Conservation (phyloP, 306 rosid species). For the Medicago ruthenica region DNA sequence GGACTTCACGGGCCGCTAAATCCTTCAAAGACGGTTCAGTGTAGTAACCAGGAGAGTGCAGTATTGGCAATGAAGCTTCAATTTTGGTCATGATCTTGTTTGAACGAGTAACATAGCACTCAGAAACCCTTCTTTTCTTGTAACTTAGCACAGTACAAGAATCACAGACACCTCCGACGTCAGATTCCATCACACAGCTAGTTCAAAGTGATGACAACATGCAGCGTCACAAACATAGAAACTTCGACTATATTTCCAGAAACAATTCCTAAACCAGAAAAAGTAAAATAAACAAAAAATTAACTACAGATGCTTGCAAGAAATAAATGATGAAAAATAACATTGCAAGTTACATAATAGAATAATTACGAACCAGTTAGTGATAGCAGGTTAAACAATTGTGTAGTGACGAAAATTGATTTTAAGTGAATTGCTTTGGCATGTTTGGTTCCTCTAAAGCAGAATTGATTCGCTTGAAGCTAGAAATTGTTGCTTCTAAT, state of each 20-base stretch:
- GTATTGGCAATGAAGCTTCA: slow-evolving; percentile 58
- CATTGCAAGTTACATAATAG: neutral
- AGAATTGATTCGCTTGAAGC: too few species aligned
- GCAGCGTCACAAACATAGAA: slow-evolving; percentile 30
- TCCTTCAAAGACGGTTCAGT: slow-evolving; percentile 69
- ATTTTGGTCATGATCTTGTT: slow-evolving; percentile 43
- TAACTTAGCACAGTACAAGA: slow-evolving; percentile 37
- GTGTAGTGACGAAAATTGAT: too few species aligned
- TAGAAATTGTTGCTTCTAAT: too few species aligned
- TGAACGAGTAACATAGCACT: slow-evolving; percentile 27
- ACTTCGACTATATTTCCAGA: slow-evolving; percentile 25
- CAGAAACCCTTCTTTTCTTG: slow-evolving; percentile 62
- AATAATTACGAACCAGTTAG: neutral
- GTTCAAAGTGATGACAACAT: slow-evolving; percentile 25
- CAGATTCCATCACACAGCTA: slow-evolving; percentile 49
- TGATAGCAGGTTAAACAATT: neutral
- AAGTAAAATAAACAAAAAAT: neutral
- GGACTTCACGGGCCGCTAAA: slow-evolving; percentile 51
- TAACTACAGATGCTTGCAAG: slow-evolving; percentile 3
- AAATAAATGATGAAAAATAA: neutral
- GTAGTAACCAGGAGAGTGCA: slow-evolving; percentile 61
- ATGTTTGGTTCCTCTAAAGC: too few species aligned
- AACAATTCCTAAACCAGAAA: slow-evolving; percentile 17
- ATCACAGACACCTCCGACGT: slow-evolving; percentile 46
- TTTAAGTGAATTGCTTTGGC: too few species aligned